phyloP scores from a whole-genome alignment of 805 yeast species.

The Metschnikowia baotianmanensis region DNA sequence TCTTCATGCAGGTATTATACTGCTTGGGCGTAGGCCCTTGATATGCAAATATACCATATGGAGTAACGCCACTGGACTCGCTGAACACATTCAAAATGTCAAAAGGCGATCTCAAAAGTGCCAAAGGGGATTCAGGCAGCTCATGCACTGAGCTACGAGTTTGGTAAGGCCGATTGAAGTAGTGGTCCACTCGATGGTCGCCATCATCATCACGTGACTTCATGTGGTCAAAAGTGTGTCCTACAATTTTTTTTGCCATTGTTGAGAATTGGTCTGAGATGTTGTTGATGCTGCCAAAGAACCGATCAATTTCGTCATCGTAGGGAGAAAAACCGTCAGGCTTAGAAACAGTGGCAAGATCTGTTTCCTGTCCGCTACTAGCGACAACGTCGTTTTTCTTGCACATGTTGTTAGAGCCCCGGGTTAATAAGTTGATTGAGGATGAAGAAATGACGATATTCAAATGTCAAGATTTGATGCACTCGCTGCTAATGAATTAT shows the following conservation, averaged over 20 bases:
- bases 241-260: conserved; percentile 26
- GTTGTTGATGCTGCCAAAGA: conserved; percentile 25
- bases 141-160: conserved; percentile 9
- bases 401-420: too few species aligned
- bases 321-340: conserved; percentile 13
- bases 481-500: too few species aligned
- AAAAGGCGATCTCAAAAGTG: conserved; percentile 6
- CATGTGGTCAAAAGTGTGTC: conserved; percentile 14
- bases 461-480: too few species aligned
- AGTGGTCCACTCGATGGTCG: conserved; percentile 12
- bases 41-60: conserved; percentile 49
- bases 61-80: conserved; percentile 26
- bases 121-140: not conserved
- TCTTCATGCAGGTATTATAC: conserved; percentile 60
- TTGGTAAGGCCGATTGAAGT: conserved; percentile 24
- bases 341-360: not conserved
- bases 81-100: conserved; percentile 16
- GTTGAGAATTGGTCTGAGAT: conserved; percentile 25
- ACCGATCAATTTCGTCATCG: conserved; percentile 24
- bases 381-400: not conserved
- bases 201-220: conserved; percentile 2
- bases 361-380: not conserved
- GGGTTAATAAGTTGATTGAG: too few species aligned
- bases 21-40: conserved; percentile 58
- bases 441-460: too few species aligned